Evolutionary conservation across 2,329 filamentous ascomycete genomes (phyloP).

Genomic region (Alternaria consortialis): DNA sequence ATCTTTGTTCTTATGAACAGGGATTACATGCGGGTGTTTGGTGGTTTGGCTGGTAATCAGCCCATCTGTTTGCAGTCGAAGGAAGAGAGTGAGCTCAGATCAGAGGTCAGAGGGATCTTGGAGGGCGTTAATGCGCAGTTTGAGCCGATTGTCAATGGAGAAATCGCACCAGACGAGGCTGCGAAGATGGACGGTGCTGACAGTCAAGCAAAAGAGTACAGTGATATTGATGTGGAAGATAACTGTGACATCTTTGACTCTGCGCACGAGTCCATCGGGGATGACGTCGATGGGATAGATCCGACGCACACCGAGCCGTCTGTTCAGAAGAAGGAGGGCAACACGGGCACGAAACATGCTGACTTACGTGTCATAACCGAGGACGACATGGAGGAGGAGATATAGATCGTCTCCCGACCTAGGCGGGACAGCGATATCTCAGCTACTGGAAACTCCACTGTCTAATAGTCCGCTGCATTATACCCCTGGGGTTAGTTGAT

Average conservation of each 20-base stretch:
- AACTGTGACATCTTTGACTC: neutral
- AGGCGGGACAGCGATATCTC: neutral
- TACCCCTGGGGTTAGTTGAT: neutral
- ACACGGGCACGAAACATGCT: neutral
- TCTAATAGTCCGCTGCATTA: neutral
- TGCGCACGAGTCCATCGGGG: neutral
- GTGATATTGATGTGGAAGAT: constrained; percentile 9
- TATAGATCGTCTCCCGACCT: neutral
- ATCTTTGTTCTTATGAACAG: constrained; percentile 49
- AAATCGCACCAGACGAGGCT: constrained; percentile 6
- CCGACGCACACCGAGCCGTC: neutral
- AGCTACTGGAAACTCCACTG: neutral
- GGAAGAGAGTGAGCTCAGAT: constrained; percentile 25
- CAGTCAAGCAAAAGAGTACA: neutral
- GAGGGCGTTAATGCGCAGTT: constrained; percentile 31
- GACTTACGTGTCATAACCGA: constrained; percentile 3
- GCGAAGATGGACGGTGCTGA: neutral
- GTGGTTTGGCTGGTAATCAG: constrained; percentile 24
- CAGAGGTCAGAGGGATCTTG: constrained; percentile 28
- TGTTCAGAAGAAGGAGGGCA: neutral
- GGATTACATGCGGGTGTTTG: constrained; percentile 52
- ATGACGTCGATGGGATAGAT: neutral
- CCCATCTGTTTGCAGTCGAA: constrained; percentile 13
- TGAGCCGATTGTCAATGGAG: constrained; percentile 31
- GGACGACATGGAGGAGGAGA: constrained; percentile 8